These are phyloP conservation scores for Lactifluus volemus DNA, from an alignment of 768 basidiomycete species.

Conservation along the genomic window DNA sequence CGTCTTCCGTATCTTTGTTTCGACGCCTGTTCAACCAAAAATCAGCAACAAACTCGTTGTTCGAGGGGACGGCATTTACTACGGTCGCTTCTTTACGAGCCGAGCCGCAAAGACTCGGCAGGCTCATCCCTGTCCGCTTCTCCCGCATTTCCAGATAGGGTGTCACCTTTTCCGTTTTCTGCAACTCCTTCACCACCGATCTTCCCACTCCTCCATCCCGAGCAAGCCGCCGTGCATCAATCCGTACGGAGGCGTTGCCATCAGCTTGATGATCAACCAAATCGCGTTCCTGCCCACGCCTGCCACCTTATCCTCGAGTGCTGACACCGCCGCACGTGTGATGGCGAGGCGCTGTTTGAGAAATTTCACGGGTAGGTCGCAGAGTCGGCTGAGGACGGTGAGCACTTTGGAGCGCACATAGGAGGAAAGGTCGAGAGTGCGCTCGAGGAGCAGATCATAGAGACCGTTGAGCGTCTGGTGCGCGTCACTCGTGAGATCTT, in stretches of 20 bases:
- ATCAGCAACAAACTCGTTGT: not conserved
- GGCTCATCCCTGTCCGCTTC: conserved; percentile 24
- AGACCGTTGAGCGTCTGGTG: no score
- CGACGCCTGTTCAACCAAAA: not conserved
- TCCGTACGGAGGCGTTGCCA: conserved; percentile 86
- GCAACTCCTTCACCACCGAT: conserved; percentile 55
- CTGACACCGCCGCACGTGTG: no score
- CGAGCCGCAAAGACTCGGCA: conserved; percentile 19
- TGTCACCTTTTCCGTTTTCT: conserved; percentile 58
- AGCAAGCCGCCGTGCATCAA: conserved; percentile 76
- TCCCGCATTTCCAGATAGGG: conserved; percentile 34
- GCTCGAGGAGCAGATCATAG: no score
- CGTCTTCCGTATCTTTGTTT: conserved; percentile 29
- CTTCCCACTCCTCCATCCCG: conserved; percentile 62
- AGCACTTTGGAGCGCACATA: no score
- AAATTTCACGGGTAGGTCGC: no score
- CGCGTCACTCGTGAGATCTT: no score
- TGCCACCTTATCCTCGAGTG: no score
- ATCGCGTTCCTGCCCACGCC: no score
- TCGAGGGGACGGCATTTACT: conserved; percentile 17
- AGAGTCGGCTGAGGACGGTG: no score
- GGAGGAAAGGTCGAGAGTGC: no score
- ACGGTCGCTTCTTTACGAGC: conserved; percentile 24
- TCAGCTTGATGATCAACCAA: conserved; percentile 68
- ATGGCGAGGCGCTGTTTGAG: no score